phyloP scores from a whole-genome alignment of 192 early-diverging fungal species.

The Coemansia sp. region DNA sequence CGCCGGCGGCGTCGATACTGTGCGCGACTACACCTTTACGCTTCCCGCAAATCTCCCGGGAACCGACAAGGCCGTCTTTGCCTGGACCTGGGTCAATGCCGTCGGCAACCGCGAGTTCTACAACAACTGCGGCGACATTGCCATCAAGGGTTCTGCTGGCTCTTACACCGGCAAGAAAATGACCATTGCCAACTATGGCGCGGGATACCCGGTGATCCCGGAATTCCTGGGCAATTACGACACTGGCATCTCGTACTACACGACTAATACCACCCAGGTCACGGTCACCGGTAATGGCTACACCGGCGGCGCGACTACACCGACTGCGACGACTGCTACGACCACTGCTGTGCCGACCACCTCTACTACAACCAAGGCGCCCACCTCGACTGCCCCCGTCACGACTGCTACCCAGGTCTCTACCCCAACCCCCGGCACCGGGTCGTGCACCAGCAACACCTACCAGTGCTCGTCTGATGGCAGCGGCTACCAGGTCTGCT shows the following conservation, averaged over 20 bases:
- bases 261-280: constrained; percentile 4
- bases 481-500: too few species aligned
- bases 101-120: constrained; percentile 53
- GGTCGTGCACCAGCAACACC: too few species aligned
- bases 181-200: constrained; percentile 27
- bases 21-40: constrained; percentile 18
- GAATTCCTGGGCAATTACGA: constrained; percentile 32
- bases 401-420: too few species aligned
- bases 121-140: constrained; percentile 34
- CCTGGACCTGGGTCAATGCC: constrained; percentile 62
- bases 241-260: constrained; percentile 21
- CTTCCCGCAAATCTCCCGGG: constrained; percentile 52
- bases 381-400: too few species aligned
- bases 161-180: constrained; percentile 17
- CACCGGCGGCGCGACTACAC: background rate
- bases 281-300: constrained; percentile 8
- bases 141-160: constrained; percentile 6
- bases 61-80: constrained; percentile 42
- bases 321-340: background rate
- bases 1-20: constrained; percentile 11
- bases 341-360: background rate
- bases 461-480: too few species aligned
- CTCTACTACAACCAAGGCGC: too few species aligned
- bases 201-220: constrained; percentile 37
- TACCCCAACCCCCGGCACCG: too few species aligned